These are phyloP conservation scores for Adansonia rubrostipa DNA, from an alignment of 441 rosid species.

Conservation along the genomic window DNA sequence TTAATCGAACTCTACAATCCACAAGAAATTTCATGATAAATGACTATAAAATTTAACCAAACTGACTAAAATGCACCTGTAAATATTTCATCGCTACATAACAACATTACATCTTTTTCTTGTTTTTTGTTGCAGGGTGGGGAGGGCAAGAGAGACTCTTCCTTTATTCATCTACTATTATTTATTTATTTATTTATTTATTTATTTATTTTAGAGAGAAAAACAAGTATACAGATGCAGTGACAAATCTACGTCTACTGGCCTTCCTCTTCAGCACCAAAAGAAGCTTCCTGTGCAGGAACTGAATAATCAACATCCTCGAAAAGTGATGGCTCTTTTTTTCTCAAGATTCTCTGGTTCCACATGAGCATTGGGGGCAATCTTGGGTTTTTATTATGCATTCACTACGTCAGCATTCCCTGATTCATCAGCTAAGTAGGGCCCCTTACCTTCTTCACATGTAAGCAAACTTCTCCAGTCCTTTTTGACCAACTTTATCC, in stretches of 20 bases:
- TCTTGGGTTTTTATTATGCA: slow-evolving; percentile 22
- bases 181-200: slow-evolving; percentile 18
- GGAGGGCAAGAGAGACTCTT: background rate
- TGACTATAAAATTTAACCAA: background rate
- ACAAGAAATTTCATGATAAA: background rate
- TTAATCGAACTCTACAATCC: slow-evolving; percentile 3
- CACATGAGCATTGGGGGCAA: background rate
- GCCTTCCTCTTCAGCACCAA: slow-evolving; percentile 28
- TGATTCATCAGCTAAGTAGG: slow-evolving; percentile 16
- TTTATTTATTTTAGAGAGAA: too few species aligned
- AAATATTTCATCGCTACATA: background rate
- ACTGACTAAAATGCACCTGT: background rate
- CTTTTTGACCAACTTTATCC: slow-evolving; percentile 15
- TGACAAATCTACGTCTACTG: slow-evolving; percentile 35
- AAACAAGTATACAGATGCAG: slow-evolving; percentile 38
- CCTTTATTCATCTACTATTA: background rate
- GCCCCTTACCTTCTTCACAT: slow-evolving; percentile 26
- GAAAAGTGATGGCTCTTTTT: slow-evolving; percentile 18
- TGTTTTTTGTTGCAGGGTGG: background rate
- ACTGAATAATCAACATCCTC: background rate
- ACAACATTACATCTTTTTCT: background rate
- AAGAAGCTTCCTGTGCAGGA: background rate
- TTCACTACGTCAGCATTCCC: slow-evolving; percentile 4
- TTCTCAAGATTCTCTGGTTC: slow-evolving; percentile 1
- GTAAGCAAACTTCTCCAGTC: slow-evolving; percentile 16